Conservation (phyloP, 495 filamentous ascomycete species). For the Bathelium albidoporum region DNA sequence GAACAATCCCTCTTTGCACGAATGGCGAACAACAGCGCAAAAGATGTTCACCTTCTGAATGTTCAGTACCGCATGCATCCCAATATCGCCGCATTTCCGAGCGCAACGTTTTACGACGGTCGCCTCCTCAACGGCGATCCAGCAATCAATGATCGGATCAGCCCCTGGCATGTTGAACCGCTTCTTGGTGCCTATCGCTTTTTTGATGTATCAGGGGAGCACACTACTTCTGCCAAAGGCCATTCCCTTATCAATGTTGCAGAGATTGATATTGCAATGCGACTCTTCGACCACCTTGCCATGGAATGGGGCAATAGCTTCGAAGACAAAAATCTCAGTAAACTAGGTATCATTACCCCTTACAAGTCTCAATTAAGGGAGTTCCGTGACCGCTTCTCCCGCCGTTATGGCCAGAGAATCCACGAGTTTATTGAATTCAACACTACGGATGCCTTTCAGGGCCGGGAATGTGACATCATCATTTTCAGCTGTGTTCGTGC, state of each 20-base stretch:
- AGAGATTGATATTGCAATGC: constrained; percentile 75
- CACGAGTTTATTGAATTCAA: constrained; percentile 84
- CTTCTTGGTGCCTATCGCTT: constrained; percentile 91
- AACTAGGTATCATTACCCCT: constrained; percentile 92
- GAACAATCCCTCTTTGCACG: constrained; percentile 97
- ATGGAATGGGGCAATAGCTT: constrained; percentile 51
- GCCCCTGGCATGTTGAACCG: constrained; percentile 74
- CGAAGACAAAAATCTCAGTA: constrained; percentile 55
- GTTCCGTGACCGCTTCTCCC: constrained; percentile 60
- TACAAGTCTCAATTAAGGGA: constrained; percentile 88
- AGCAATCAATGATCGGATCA: constrained; percentile 63
- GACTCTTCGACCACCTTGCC: constrained; percentile 66
- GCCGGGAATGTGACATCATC: constrained; percentile 91
- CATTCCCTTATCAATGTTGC: constrained; percentile 85
- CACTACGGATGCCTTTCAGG: constrained; percentile 96
- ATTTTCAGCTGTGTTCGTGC: constrained; percentile 98
- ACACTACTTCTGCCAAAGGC: constrained; percentile 62
- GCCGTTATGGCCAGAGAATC: constrained; percentile 62
- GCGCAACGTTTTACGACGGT: constrained; percentile 81
- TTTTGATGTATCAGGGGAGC: constrained; percentile 87
- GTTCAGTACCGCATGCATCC: constrained; percentile 99
- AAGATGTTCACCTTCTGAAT: constrained; percentile 88
- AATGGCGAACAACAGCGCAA: constrained; percentile 85
- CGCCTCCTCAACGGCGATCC: constrained; percentile 70
- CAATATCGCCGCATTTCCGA: constrained; percentile 83